Percentiles rank a stretch among this genome's conserved stretches.
These are phyloP conservation scores for Paramecium caudatum DNA, from an alignment of 73 alveolate species.

Conservation along the genomic window DNA sequence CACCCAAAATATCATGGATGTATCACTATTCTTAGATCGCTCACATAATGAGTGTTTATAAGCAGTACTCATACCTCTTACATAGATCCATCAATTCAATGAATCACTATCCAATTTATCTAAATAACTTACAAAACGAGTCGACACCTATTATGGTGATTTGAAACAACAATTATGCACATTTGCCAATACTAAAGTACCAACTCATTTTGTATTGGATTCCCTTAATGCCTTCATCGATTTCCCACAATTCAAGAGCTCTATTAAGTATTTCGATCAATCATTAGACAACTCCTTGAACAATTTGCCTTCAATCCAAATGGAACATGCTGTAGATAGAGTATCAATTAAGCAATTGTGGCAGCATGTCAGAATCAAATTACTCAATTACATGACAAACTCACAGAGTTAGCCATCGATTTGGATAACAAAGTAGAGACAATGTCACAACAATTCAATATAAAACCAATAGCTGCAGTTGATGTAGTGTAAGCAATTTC, in stretches of 20 bases:
- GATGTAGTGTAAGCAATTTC: conserved; percentile 11
- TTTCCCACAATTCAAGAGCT: background rate
- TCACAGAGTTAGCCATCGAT: background rate
- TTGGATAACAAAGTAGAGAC: conserved; percentile 3
- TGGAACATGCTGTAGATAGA: background rate
- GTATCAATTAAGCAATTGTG: background rate
- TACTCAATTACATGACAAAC: background rate
- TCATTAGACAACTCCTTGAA: background rate
- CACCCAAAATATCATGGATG: background rate
- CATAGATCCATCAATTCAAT: conserved; percentile 7
- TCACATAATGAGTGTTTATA: conserved; percentile 9
- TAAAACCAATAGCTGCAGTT: background rate
- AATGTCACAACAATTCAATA: background rate
- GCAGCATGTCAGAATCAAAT: background rate
- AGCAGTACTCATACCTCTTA: background rate
- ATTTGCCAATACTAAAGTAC: background rate
- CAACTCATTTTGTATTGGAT: conserved; percentile 3
- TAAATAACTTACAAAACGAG: background rate
- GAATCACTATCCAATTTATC: background rate
- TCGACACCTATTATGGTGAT: background rate
- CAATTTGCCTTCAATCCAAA: background rate
- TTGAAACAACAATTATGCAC: conserved; percentile 4
- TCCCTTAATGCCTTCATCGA: background rate
- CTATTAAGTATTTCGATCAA: background rate
- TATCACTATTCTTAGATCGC: conserved; percentile 4